A percentile compares a stretch with the other conserved stretches of the same genome.
phyloP scores from a whole-genome alignment of 2,329 filamentous ascomycete species.

The Beauveria sp. region DNA sequence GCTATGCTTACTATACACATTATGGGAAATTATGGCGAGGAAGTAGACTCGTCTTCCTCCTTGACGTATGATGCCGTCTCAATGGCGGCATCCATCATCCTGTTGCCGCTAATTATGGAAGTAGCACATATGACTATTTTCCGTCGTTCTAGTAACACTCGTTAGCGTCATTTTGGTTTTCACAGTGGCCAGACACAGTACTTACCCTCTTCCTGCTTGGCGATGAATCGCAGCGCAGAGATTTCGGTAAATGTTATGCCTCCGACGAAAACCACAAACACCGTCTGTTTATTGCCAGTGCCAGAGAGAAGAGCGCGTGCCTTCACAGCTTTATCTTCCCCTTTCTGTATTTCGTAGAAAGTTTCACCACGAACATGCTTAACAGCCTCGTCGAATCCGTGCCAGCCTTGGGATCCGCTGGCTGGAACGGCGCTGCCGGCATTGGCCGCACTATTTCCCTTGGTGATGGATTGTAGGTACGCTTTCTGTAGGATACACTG shows the following conservation, averaged over 20 bases:
- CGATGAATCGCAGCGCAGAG: slow-evolving; percentile 85
- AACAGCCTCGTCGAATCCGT: slow-evolving; percentile 85
- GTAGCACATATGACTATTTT: slow-evolving; percentile 91
- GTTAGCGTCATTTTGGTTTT: slow-evolving; percentile 2
- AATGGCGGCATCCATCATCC: slow-evolving; percentile 78
- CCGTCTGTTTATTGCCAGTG: slow-evolving; percentile 70
- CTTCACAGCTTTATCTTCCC: slow-evolving; percentile 86
- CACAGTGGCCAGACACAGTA: background rate
- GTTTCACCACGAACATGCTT: slow-evolving; percentile 83
- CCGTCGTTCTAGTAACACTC: slow-evolving; percentile 48
- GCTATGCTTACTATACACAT: slow-evolving; percentile 8
- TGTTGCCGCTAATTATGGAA: slow-evolving; percentile 80
- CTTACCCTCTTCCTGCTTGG: slow-evolving; percentile 68
- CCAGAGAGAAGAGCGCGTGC: slow-evolving; percentile 78
- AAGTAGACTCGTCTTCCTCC: slow-evolving; percentile 21
- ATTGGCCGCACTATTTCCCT: slow-evolving; percentile 43
- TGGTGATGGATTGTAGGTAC: slow-evolving; percentile 64
- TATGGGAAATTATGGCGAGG: background rate
- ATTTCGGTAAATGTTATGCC: slow-evolving; percentile 96
- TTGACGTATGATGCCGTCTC: slow-evolving; percentile 59
- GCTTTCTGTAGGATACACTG: slow-evolving; percentile 92
- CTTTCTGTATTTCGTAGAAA: slow-evolving; percentile 87
- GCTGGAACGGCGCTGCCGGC: slow-evolving; percentile 28
- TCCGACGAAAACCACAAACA: slow-evolving; percentile 96
- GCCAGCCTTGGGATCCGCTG: slow-evolving; percentile 71